Conservation (phyloP, 1,139 yeast species). For the Tardiomyces depauwii region DNA sequence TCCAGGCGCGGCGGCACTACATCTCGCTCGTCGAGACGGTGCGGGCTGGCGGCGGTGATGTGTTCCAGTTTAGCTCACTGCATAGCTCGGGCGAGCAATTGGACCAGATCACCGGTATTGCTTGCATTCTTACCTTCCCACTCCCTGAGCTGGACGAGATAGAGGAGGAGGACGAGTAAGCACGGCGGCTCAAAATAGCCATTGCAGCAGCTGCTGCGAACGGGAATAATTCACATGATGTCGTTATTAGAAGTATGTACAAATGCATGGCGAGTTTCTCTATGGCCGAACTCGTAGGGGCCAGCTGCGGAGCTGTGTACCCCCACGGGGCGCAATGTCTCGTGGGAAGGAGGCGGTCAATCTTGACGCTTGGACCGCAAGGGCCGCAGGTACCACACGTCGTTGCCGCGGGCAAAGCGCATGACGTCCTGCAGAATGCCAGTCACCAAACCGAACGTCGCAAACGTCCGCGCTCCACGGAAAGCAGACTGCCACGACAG, state of each 20-base stretch:
- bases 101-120: constrained; percentile 83
- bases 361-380: not conserved
- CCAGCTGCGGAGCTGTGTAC: too few species aligned
- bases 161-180: constrained; percentile 34
- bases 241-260: not conserved
- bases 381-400: constrained; percentile 47
- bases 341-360: too few species aligned
- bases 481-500: constrained; percentile 39
- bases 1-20: constrained; percentile 54
- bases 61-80: constrained; percentile 66
- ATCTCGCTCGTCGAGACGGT: constrained; percentile 61
- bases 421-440: constrained; percentile 60
- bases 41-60: constrained; percentile 63
- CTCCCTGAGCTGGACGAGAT: constrained; percentile 74
- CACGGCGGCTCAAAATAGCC: too few species aligned
- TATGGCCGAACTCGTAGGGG: not conserved
- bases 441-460: constrained; percentile 42
- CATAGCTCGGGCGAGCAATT: constrained; percentile 88
- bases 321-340: too few species aligned
- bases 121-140: constrained; percentile 77
- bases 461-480: constrained; percentile 42
- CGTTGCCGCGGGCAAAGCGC: constrained; percentile 47
- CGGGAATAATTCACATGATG: not conserved
- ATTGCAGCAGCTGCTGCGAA: not conserved
- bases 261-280: not conserved